Base-by-base conservation (phyloP, 352 stramenopile genomes). In the Phytophthora tentaculata region DNA sequence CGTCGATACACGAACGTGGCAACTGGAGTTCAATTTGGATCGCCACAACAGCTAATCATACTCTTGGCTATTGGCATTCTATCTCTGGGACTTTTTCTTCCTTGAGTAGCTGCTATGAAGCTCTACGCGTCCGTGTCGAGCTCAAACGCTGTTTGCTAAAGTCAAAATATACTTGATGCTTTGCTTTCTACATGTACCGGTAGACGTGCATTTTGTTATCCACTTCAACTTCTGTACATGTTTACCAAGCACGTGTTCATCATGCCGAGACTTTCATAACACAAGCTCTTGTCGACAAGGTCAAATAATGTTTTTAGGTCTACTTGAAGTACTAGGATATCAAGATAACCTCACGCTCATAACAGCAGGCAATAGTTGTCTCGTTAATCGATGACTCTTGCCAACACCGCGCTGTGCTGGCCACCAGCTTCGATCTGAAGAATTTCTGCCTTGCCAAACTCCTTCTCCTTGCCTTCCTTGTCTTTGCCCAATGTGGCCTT, bases 331-430 rank as follows among this genome's bases (percentile, higher is more conserved):
- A n/a, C n/a, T 51, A 50, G 48, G 28, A 24, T 58, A 43, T 51
- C 47, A 44, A 47, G 7, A 49, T 37, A 32, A 43, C 35, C 24
- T 56, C 19, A 22, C 59, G 23, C 35, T 63, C 13, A 56, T 54
- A 69, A 8, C 8, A 52, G 35, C 35, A 56, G 17, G 60, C 19
- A 32, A 32, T 41, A 9, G 43, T 43, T 55, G 17, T 56, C 26
- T 56, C 35, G 49, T 28, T 39, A 9, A 6, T 72, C 32, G n/a
- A 19, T 17, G 9, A n/a, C 29, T 56, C 48, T 58, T 67, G 84
- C 89, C 47, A 97, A 61, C 44, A 97, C 76, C 3, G 84, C 87
- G 48, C 78, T 96, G 68, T 98, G 92, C 73, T 97, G 90, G 5
- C 91, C 92, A 23, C 92, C 92, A 55, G 88, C 91, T 39, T 92